Evolutionary conservation across 768 basidiomycete species (phyloP).

Genomic region (Leucocoprinus sp.): DNA sequence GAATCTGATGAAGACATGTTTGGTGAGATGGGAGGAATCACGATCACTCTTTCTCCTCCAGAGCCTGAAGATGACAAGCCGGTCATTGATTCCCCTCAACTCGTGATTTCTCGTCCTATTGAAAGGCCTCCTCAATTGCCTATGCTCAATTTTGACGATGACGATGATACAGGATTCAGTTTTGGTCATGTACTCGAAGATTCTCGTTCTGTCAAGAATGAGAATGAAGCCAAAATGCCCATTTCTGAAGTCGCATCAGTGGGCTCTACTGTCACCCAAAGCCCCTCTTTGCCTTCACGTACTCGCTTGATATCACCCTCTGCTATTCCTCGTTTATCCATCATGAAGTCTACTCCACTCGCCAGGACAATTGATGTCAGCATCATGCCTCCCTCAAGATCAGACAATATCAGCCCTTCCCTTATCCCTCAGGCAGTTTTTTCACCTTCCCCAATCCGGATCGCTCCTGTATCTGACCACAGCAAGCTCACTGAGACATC

Average conservation of each 20-base stretch:
- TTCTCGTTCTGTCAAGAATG: constrained; percentile 10
- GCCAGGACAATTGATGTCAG: constrained; percentile 21
- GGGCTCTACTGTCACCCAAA: constrained; percentile 14
- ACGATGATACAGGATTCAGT: constrained; percentile 25
- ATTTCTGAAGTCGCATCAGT: constrained; percentile 4
- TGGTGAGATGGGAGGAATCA: constrained; percentile 64
- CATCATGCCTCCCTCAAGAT: constrained; percentile 47
- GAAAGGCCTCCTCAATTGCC: constrained; percentile 27
- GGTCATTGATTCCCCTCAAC: constrained; percentile 20
- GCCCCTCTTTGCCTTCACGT: constrained; percentile 26
- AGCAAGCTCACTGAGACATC: constrained; percentile 25
- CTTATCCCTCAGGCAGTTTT: constrained; percentile 55
- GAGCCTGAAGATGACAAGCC: constrained; percentile 26
- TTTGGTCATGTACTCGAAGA: constrained; percentile 22
- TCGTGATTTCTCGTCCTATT: constrained; percentile 15
- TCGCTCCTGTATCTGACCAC: constrained; percentile 19
- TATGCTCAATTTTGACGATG: constrained; percentile 26
- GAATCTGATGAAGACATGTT: constrained; percentile 41
- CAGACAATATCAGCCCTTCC: constrained; percentile 37
- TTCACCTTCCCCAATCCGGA: constrained; percentile 35
- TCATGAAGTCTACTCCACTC: constrained; percentile 28
- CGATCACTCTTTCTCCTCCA: constrained; percentile 67
- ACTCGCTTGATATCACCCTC: constrained; percentile 32
- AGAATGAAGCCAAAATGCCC: constrained; percentile 15
- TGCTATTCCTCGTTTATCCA: constrained; percentile 39